Base-by-base conservation (phyloP, 257 asterid genomes). In the Nicotiana otophora region DNA sequence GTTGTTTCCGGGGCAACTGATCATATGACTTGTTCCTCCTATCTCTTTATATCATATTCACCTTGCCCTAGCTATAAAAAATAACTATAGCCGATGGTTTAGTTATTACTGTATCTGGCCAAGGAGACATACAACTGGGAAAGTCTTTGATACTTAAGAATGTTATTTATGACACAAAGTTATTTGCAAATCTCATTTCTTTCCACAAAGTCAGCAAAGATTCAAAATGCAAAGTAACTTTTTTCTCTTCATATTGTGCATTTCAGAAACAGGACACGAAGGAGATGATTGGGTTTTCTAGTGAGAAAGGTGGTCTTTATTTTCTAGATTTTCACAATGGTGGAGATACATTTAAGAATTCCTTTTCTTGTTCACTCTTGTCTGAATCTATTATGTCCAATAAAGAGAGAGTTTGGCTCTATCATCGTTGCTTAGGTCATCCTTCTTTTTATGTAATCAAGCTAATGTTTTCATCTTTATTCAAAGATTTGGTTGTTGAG, bases 271-370 rank as follows among this genome's bases (percentile, higher is more conserved):
- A 36, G 42, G 76, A 17, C 16, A 36, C 26, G 33, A 10, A 70
- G 76, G 64, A 46, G 83, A 80, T 61, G 83, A 80, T 61, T 80
- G 74, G 42, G 42, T 42, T 7, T 80, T 61, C 62, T 80, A 42
- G 16, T 8, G 62, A 34, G 39, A 80, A 7, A 30, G n/a, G 20
- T 36, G 61, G 82, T 0, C 75, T 61, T 20, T 63, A 62, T 54
- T 30, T 11, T 9, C 46, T 66, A 16, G 7, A 30, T 26, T 14
- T 20, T 10, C 39, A 31, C 5, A 66, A 66, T 66, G 39, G 36
- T 48, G 54, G 12, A 48, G 2, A 48, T 48, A 48, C 10, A 48
- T 0, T 28, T 28, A 28, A 0, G 30, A 28, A 28, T 28, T 28
- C 1, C 30, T 28, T 0, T 0, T 7, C 14, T 48, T 4, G 30